phyloP scores from a whole-genome alignment of 2,329 filamentous ascomycete species.

The Beauveria caledonica region DNA sequence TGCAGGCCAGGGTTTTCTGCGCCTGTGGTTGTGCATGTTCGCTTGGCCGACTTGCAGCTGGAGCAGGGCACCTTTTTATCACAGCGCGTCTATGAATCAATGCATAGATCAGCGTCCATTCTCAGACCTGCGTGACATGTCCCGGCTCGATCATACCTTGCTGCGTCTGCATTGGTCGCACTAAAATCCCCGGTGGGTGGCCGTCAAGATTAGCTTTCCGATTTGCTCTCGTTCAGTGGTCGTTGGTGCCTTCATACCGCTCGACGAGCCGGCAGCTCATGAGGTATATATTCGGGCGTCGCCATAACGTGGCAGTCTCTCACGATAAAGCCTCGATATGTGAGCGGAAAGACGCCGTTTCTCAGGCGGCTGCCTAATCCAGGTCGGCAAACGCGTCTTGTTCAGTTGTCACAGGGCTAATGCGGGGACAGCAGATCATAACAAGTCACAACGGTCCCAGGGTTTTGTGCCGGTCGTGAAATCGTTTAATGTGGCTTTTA shows the following conservation, averaged over 20 bases:
- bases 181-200: slow-evolving; percentile 13
- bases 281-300: background rate
- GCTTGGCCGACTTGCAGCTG: slow-evolving; percentile 46
- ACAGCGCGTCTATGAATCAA: slow-evolving; percentile 29
- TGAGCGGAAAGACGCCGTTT: background rate
- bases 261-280: slow-evolving; percentile 7
- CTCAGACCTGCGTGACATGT: background rate
- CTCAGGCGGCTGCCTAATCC: too few relatives aligned
- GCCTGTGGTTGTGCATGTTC: slow-evolving; percentile 48
- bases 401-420: background rate
- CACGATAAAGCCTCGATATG: background rate
- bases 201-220: background rate
- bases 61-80: slow-evolving; percentile 51
- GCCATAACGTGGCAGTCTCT: background rate
- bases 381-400: too few relatives aligned
- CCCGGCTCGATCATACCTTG: slow-evolving; percentile 15
- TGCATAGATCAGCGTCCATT: background rate
- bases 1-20: slow-evolving; percentile 47
- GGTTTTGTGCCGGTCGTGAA: too few relatives aligned
- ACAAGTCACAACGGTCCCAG: too few relatives aligned
- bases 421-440: background rate
- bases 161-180: slow-evolving; percentile 26
- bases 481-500: background rate
- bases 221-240: background rate
- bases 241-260: background rate